Percentiles rank a stretch among this genome's conserved stretches.
These are phyloP conservation scores for Coniella lustricola DNA, from an alignment of 2,329 filamentous ascomycete species.

Conservation along the genomic window DNA sequence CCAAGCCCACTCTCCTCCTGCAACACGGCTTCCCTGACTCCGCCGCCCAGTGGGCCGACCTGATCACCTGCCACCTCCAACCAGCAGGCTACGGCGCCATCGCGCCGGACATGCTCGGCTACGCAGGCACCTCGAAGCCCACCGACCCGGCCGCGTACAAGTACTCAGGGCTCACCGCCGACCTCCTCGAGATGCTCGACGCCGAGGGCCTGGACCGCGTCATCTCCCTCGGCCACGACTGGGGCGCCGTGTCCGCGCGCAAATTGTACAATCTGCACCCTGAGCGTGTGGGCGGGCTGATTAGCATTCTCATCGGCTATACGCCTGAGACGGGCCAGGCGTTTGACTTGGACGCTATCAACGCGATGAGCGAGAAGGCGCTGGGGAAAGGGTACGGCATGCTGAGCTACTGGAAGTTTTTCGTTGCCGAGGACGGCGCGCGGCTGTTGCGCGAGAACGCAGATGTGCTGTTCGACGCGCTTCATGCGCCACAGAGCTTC, in stretches of 20 bases:
- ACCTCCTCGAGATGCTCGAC: conserved; percentile 34
- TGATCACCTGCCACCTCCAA: conserved; percentile 32
- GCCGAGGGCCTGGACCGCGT: conserved; percentile 27
- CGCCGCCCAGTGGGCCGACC: conserved; percentile 35
- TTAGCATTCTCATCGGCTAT: conserved; percentile 37
- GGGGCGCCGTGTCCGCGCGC: conserved; percentile 35
- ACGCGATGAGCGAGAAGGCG: conserved; percentile 23
- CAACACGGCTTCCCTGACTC: conserved; percentile 45
- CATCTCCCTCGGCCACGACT: conserved; percentile 43
- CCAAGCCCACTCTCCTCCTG: conserved; percentile 30
- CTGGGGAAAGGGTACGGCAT: conserved; percentile 30
- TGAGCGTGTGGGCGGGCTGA: conserved; percentile 32
- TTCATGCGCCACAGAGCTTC: conserved; percentile 27
- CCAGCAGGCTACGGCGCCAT: conserved; percentile 30
- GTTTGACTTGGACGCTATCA: conserved; percentile 31
- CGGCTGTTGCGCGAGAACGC: conserved; percentile 31
- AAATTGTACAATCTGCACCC: conserved; percentile 35
- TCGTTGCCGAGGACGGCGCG: conserved; percentile 31
- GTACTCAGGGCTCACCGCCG: conserved; percentile 26
- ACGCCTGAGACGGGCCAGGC: conserved; percentile 22
- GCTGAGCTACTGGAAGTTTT: conserved; percentile 40
- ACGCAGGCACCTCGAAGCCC: conserved; percentile 22
- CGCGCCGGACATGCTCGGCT: conserved; percentile 29
- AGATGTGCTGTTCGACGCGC: conserved; percentile 29
- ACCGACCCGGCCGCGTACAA: conserved; percentile 10